A percentile compares a stretch with the other conserved stretches of the same genome.
phyloP scores from a whole-genome alignment of 352 stramenopile species.

The Globisporangium rhizosaccharum region DNA sequence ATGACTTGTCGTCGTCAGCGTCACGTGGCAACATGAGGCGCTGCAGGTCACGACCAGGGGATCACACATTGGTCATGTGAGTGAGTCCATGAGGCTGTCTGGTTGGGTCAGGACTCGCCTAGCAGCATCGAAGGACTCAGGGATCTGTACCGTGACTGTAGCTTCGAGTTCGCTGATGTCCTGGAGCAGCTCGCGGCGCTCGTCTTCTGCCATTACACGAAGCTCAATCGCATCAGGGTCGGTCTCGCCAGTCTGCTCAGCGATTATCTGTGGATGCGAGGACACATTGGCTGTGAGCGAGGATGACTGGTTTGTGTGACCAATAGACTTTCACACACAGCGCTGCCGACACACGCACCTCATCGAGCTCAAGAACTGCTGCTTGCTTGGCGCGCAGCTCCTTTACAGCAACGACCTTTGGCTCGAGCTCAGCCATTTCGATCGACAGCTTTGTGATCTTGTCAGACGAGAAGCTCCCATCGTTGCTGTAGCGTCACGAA shows the following conservation, averaged over 20 bases:
- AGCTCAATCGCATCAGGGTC: conserved; percentile 58
- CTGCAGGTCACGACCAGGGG: conserved; percentile 11
- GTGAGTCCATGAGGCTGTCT: too few relatives aligned
- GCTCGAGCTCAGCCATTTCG: conserved; percentile 78
- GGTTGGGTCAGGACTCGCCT: too few relatives aligned
- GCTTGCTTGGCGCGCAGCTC: conserved; percentile 87
- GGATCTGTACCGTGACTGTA: conserved; percentile 43
- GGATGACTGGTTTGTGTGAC: too few relatives aligned
- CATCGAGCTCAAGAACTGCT: conserved; percentile 87
- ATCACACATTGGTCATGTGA: too few relatives aligned
- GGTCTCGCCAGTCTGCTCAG: conserved; percentile 36
- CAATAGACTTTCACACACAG: too few relatives aligned
- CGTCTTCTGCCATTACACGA: conserved; percentile 67
- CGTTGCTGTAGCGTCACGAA: conserved; percentile 37
- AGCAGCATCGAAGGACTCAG: not conserved
- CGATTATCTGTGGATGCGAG: conserved; percentile 68
- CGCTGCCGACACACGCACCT: conserved; percentile 25
- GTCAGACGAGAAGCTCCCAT: conserved; percentile 65
- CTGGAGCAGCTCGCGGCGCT: conserved; percentile 55
- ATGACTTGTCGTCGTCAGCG: conserved; percentile 92
- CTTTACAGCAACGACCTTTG: conserved; percentile 56
- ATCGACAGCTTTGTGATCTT: conserved; percentile 80
- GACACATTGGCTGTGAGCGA: too few relatives aligned
- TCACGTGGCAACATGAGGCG: conserved; percentile 77
- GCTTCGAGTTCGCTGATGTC: conserved; percentile 50